Conservation (phyloP, 2,329 filamentous ascomycete genomes). For the Byssoonygena ceratinophila region DNA sequence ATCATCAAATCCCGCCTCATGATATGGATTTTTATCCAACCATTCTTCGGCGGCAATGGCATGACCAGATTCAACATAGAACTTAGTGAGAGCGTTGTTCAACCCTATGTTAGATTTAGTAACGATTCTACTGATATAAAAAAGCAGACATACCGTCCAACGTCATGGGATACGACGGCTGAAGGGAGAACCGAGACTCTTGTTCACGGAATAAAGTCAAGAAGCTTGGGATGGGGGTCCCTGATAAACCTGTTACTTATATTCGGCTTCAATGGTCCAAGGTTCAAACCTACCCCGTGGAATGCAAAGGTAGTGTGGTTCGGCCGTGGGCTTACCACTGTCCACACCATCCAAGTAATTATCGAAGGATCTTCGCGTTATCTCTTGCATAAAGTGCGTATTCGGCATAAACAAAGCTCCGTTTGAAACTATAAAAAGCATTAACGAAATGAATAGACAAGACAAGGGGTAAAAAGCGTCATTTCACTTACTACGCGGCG, state of each 20-base stretch:
- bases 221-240: conserved; percentile 12
- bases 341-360: conserved; percentile 14
- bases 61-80: conserved; percentile 14
- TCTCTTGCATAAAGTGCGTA: conserved; percentile 17
- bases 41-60: conserved; percentile 14
- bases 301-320: conserved; percentile 16
- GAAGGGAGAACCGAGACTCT: conserved; percentile 16
- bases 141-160: conserved; percentile 12
- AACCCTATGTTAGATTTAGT: conserved; percentile 13
- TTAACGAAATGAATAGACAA: neutral
- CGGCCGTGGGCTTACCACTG: conserved; percentile 10
- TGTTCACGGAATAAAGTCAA: conserved; percentile 15
- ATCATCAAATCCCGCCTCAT: conserved; percentile 14
- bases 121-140: neutral
- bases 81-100: conserved; percentile 15
- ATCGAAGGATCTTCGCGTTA: conserved; percentile 15
- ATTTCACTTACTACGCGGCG: conserved; percentile 6
- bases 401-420: conserved; percentile 19
- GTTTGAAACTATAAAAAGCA: conserved; percentile 14
- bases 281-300: conserved; percentile 12
- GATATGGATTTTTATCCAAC: conserved; percentile 14
- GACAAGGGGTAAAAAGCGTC: conserved; percentile 2
- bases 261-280: conserved; percentile 4
- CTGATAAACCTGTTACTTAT: conserved; percentile 7
- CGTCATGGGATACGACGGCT: conserved; percentile 17